Percentiles rank a stretch among this genome's conserved stretches.
Evolutionary conservation across 1,139 yeast genomes (phyloP).

Genomic region (Yamadazyma diddensiae): DNA sequence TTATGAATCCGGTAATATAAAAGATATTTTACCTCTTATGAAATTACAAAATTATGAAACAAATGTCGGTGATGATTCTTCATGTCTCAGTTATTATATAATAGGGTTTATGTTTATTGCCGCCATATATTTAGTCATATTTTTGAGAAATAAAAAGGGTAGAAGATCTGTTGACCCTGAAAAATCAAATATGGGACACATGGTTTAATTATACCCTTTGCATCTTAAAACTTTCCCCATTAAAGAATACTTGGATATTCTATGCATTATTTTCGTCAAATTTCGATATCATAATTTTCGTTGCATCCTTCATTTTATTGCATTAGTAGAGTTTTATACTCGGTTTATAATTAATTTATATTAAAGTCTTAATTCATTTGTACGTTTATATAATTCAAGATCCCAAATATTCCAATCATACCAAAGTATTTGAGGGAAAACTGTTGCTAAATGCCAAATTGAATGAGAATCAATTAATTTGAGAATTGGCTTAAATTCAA

Average conservation of each 20-base stretch:
- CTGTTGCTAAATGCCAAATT: conserved; percentile 44
- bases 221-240: neutral
- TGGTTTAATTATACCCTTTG: conserved; percentile 5
- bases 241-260: neutral
- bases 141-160: conserved; percentile 4
- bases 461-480: conserved; percentile 42
- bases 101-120: conserved; percentile 5
- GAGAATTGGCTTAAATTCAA: conserved; percentile 35
- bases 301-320: neutral
- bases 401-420: conserved; percentile 54
- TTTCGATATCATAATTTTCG: neutral
- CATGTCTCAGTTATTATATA: conserved; percentile 3
- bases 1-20: conserved; percentile 16
- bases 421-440: conserved; percentile 44
- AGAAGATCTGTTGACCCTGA: conserved; percentile 1
- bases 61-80: conserved; percentile 3
- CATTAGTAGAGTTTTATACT: neutral
- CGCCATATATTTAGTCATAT: conserved; percentile 1
- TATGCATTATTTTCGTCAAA: neutral
- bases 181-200: conserved; percentile 7
- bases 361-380: conserved; percentile 4
- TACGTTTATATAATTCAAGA: conserved; percentile 31
- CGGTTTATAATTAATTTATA: neutral
- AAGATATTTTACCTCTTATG: conserved; percentile 13
- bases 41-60: conserved; percentile 15